Conservation (phyloP, 1,139 yeast species). For the Suhomyces guaymorum region DNA sequence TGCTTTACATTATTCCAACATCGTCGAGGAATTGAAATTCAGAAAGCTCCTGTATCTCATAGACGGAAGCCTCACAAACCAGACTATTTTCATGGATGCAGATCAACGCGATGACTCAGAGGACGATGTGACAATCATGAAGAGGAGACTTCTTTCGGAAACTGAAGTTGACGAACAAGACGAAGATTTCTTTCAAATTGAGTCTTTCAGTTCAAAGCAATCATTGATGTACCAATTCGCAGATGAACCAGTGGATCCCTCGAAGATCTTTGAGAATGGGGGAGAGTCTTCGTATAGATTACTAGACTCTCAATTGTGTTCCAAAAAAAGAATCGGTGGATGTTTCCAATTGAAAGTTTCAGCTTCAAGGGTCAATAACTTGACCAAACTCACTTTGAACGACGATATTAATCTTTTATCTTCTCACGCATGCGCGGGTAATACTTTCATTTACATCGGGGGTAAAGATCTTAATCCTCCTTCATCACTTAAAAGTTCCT, state of each 20-base stretch:
- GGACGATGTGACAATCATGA: constrained; percentile 21
- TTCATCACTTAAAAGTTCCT: constrained; percentile 34
- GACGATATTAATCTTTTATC: constrained; percentile 45
- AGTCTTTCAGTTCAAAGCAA: constrained; percentile 34
- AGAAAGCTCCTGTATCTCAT: constrained; percentile 60
- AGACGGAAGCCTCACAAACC: constrained; percentile 51
- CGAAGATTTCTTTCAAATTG: constrained; percentile 1
- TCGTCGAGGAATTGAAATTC: constrained; percentile 70
- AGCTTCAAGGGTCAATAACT: constrained; percentile 44
- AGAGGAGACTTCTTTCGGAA: neutral
- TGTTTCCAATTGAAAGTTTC: constrained; percentile 49
- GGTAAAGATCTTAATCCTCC: constrained; percentile 54
- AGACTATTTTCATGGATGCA: constrained; percentile 58
- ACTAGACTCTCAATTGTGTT: constrained; percentile 33
- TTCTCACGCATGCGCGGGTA: constrained; percentile 43
- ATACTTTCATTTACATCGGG: constrained; percentile 63
- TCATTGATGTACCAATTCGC: constrained; percentile 66
- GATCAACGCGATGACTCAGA: constrained; percentile 42
- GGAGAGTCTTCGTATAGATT: constrained; percentile 18
- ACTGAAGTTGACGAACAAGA: constrained; percentile 2
- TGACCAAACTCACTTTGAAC: constrained; percentile 31
- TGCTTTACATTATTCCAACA: constrained; percentile 66
- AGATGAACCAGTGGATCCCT: constrained; percentile 45
- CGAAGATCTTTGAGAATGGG: constrained; percentile 8
- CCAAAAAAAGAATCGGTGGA: constrained; percentile 40